Evolutionary conservation across 306 rosid genomes (phyloP).

Genomic region (Prunus dulcis): DNA sequence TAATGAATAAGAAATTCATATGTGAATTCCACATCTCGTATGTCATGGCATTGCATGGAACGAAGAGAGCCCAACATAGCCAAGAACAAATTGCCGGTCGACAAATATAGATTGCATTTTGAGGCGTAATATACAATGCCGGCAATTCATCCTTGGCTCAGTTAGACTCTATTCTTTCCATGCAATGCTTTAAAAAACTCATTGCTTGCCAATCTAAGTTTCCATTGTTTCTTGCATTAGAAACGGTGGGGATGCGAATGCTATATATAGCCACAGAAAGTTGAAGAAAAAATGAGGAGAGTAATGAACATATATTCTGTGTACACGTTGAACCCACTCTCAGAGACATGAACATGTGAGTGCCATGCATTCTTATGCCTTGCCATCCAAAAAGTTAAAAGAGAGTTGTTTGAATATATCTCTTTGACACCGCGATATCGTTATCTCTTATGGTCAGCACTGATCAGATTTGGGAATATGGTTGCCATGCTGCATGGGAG

Average conservation of each 20-base stretch:
- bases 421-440: not conserved
- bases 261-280: not conserved
- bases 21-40: too few relatives aligned
- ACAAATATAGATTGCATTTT: not conserved
- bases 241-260: not conserved
- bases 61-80: slow-evolving; percentile 34
- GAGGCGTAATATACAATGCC: not conserved
- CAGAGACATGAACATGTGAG: not conserved
- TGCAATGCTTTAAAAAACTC: slow-evolving; percentile 6
- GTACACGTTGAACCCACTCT: not conserved
- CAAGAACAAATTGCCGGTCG: slow-evolving; percentile 34
- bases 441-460: not conserved
- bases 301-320: not conserved
- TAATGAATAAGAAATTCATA: too few relatives aligned
- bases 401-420: not conserved
- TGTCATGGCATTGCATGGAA: slow-evolving; percentile 24
- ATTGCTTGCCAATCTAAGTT: not conserved
- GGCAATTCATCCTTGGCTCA: slow-evolving; percentile 66
- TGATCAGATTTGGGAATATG: not conserved
- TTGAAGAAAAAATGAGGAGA: not conserved
- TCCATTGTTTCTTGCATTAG: not conserved
- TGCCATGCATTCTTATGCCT: not conserved
- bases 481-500: not conserved
- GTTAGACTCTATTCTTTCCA: slow-evolving; percentile 27
- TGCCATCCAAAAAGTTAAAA: not conserved